Evolutionary conservation across 148 eudicot genomes (phyloP).

Genomic region (Bassia scoparia): DNA sequence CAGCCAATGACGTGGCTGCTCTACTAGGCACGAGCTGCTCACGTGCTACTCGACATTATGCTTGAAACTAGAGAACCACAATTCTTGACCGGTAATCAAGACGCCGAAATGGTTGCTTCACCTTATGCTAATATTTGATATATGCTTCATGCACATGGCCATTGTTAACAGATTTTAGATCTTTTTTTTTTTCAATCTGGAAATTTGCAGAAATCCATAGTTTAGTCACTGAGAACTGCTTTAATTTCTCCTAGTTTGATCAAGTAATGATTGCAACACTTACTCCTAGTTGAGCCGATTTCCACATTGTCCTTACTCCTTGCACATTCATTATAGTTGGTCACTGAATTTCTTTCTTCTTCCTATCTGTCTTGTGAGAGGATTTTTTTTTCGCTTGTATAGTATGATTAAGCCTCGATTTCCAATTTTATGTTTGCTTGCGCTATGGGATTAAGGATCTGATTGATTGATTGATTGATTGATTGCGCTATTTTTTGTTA

Average conservation of each 20-base stretch:
- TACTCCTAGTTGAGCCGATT: conserved; percentile 17
- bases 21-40: conserved; percentile 22
- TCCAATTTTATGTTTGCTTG: background rate
- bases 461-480: too few relatives aligned
- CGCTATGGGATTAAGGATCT: background rate
- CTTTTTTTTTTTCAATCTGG: conserved; percentile 13
- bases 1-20: conserved; percentile 20
- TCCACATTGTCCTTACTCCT: background rate
- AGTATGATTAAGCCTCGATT: background rate
- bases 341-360: conserved; percentile 11
- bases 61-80: conserved; percentile 35
- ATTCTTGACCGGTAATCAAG: conserved; percentile 31
- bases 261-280: conserved; percentile 35
- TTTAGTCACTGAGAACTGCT: conserved; percentile 3
- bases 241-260: conserved; percentile 28
- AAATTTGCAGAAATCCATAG: conserved; percentile 18
- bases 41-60: conserved; percentile 36
- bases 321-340: conserved; percentile 11
- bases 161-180: conserved; percentile 17
- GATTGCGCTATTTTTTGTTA: too few relatives aligned
- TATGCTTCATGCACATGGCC: conserved; percentile 27
- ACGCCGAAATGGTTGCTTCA: conserved; percentile 27
- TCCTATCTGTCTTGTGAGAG: background rate
- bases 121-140: conserved; percentile 10
- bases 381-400: background rate